Conservation (phyloP, 441 rosid genomes). For the Arabidopsis lyrata region DNA sequence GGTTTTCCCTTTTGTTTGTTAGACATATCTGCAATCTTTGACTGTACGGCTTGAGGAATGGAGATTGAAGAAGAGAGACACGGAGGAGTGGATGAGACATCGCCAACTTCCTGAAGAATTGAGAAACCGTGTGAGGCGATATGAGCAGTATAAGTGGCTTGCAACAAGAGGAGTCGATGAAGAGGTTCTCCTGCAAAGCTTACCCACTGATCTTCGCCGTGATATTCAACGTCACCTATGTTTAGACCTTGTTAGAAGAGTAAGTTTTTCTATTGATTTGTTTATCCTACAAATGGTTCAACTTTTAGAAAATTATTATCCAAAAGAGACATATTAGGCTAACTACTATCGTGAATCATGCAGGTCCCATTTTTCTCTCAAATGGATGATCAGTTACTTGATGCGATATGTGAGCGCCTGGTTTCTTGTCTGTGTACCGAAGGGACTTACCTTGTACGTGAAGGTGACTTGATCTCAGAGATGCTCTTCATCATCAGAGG, state of each 20-base stretch:
- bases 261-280: constrained; percentile 47
- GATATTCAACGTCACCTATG: constrained; percentile 92
- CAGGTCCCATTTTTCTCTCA: constrained; percentile 98
- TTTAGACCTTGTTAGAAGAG: constrained; percentile 90
- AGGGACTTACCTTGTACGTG: constrained; percentile 85
- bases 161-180: constrained; percentile 93
- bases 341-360: constrained; percentile 10
- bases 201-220: constrained; percentile 90
- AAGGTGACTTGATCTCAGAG: constrained; percentile 88
- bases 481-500: constrained; percentile 92
- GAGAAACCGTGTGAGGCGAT: constrained; percentile 69
- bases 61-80: constrained; percentile 92
- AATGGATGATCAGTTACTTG: constrained; percentile 93
- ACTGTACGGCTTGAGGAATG: constrained; percentile 94
- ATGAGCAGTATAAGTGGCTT: constrained; percentile 91
- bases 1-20: constrained; percentile 32
- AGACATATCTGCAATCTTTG: constrained; percentile 93
- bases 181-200: constrained; percentile 74
- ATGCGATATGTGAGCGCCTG: constrained; percentile 80
- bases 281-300: constrained; percentile 21
- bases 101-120: constrained; percentile 93
- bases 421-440: constrained; percentile 83
- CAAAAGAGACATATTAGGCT: neutral
- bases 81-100: constrained; percentile 98
- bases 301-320: neutral